phyloP scores from a whole-genome alignment of 179 eudicot species.

The Amaranthus tricolor region DNA sequence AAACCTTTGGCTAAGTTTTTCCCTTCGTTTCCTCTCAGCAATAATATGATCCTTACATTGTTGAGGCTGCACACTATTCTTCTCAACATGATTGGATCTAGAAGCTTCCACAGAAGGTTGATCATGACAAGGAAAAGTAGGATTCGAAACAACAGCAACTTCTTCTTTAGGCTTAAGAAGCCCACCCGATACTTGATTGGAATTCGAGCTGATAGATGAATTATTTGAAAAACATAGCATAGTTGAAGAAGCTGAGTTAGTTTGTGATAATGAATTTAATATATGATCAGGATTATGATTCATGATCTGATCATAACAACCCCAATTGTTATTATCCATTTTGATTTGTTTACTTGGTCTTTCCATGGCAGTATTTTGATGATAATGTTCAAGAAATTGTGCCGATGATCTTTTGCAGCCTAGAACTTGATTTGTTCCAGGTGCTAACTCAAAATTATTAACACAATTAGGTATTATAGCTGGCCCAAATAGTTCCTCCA shows the following conservation, averaged over 20 bases:
- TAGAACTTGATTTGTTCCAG: constrained; percentile 1
- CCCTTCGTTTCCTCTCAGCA: constrained; percentile 63
- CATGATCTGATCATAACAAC: neutral
- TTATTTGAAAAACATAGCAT: constrained; percentile 30
- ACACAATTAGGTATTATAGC: constrained; percentile 17
- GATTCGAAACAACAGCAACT: constrained; percentile 21
- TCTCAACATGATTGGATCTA: constrained; percentile 7
- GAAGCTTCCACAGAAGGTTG: constrained; percentile 17
- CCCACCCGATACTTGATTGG: neutral
- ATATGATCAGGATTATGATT: constrained; percentile 2
- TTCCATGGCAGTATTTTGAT: constrained; percentile 19
- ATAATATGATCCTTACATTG: constrained; percentile 54
- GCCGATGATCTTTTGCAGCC: constrained; percentile 23
- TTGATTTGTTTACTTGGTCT: constrained; percentile 33
- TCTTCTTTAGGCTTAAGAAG: constrained; percentile 36
- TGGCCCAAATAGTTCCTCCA: constrained; percentile 25
- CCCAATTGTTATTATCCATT: constrained; percentile 6
- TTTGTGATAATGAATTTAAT: constrained; percentile 18
- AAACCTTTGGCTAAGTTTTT: constrained; percentile 54
- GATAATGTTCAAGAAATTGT: constrained; percentile 3
- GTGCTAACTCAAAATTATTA: constrained; percentile 13
- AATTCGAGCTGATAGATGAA: constrained; percentile 12
- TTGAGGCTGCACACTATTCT: constrained; percentile 20
- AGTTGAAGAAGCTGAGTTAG: neutral
- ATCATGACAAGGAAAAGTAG: constrained; percentile 5